These are phyloP conservation scores for Fusarium globosum DNA, from an alignment of 2,329 filamentous ascomycete species.

Conservation along the genomic window DNA sequence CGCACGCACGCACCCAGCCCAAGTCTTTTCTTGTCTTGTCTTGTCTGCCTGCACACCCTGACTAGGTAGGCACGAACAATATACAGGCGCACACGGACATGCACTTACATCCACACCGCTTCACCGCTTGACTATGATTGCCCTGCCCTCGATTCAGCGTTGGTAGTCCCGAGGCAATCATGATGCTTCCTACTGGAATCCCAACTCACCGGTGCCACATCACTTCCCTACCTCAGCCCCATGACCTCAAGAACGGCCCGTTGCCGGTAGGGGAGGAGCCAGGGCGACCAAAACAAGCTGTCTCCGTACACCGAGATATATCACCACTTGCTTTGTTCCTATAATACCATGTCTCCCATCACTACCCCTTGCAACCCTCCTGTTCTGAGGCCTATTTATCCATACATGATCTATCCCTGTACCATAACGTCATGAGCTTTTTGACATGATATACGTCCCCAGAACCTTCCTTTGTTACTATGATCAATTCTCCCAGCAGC, in stretches of 20 bases:
- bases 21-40: slow-evolving; percentile 17
- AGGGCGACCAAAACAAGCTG: slow-evolving; percentile 27
- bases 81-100: slow-evolving; percentile 36
- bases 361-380: slow-evolving; percentile 26
- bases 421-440: slow-evolving; percentile 39
- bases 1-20: slow-evolving; percentile 28
- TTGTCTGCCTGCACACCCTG: slow-evolving; percentile 38
- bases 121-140: slow-evolving; percentile 36
- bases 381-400: slow-evolving; percentile 21
- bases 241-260: slow-evolving; percentile 40
- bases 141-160: slow-evolving; percentile 31
- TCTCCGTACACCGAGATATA: slow-evolving; percentile 31
- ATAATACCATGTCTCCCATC: slow-evolving; percentile 29
- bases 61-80: slow-evolving; percentile 33
- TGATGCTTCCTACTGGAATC: slow-evolving; percentile 35
- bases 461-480: slow-evolving; percentile 28
- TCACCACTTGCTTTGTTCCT: slow-evolving; percentile 29
- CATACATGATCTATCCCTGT: slow-evolving; percentile 37
- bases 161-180: slow-evolving; percentile 34
- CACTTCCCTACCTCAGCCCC: slow-evolving; percentile 40
- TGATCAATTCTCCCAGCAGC: slow-evolving; percentile 19
- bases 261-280: slow-evolving; percentile 33
- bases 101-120: slow-evolving; percentile 43
- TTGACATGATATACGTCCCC: slow-evolving; percentile 34
- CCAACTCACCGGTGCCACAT: slow-evolving; percentile 46